phyloP scores from a whole-genome alignment of 2,329 filamentous ascomycete genomes.

The Neonectria coccinea region DNA sequence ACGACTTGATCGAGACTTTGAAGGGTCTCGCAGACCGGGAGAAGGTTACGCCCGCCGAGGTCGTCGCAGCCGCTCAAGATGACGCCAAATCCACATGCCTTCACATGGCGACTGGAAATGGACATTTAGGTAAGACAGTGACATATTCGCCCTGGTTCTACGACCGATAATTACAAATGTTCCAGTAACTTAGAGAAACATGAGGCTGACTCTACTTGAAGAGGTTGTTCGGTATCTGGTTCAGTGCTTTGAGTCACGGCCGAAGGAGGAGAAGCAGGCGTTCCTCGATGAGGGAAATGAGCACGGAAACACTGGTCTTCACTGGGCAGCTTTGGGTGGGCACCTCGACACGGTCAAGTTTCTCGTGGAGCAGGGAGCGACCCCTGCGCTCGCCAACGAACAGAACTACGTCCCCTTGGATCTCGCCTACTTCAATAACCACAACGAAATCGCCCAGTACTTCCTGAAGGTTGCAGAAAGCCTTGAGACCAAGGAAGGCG shows the following conservation, averaged over 20 bases:
- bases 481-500: constrained; percentile 61
- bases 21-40: constrained; percentile 72
- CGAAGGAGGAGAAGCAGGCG: constrained; percentile 57
- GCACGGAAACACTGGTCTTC: constrained; percentile 89
- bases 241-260: constrained; percentile 55
- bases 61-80: constrained; percentile 79
- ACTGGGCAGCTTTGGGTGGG: constrained; percentile 93
- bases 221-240: constrained; percentile 60
- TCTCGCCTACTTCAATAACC: constrained; percentile 76
- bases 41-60: constrained; percentile 67
- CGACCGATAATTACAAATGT: rapidly evolving
- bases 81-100: constrained; percentile 82
- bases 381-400: constrained; percentile 82
- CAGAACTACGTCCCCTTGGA: constrained; percentile 86
- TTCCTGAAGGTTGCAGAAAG: constrained; percentile 63
- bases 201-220: constrained; percentile 42
- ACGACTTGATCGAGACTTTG: constrained; percentile 72
- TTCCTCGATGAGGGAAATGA: constrained; percentile 79
- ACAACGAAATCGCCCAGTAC: constrained; percentile 73
- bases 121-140: constrained; percentile 74
- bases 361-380: constrained; percentile 80
- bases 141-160: rapidly evolving
- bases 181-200: not conserved
- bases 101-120: constrained; percentile 95
- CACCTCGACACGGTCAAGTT: constrained; percentile 84